phyloP scores from a whole-genome alignment of 306 rosid genomes.

The Fragaria iinumae region DNA sequence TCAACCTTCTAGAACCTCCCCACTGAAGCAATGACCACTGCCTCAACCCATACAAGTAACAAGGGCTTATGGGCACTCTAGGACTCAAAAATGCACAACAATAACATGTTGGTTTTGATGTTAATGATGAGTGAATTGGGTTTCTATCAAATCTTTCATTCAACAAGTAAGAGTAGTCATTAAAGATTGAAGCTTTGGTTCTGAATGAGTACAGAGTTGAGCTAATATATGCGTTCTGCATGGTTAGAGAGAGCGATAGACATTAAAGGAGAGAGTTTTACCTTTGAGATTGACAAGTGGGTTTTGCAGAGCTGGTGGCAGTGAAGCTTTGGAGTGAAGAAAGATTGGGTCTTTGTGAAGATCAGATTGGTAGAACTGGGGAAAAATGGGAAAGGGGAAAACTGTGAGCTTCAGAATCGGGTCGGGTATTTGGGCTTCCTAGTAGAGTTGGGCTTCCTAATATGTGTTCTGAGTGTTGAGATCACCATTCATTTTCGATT shows the following conservation, averaged over 20 bases:
- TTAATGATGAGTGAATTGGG: conserved; percentile 33
- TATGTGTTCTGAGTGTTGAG: too few species aligned
- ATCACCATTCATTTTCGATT: too few species aligned
- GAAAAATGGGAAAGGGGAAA: not conserved
- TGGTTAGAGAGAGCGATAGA: conserved; percentile 18
- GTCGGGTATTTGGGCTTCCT: too few species aligned
- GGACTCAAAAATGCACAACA: conserved; percentile 48
- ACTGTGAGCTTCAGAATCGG: not conserved
- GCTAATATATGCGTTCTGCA: conserved; percentile 58
- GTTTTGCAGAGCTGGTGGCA: conserved; percentile 10
- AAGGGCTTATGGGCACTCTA: conserved; percentile 41
- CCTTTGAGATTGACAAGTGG: conserved; percentile 37
- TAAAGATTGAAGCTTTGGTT: conserved; percentile 48
- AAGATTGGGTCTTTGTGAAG: conserved; percentile 12
- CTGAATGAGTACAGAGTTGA: conserved; percentile 55
- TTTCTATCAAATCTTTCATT: conserved; percentile 54
- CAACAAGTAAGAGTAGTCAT: conserved; percentile 52
- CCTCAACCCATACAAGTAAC: conserved; percentile 63
- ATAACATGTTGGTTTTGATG: conserved; percentile 33
- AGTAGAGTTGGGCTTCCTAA: too few species aligned
- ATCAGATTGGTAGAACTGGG: conserved; percentile 6
- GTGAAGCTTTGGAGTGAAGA: conserved; percentile 28
- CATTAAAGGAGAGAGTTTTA: conserved; percentile 9
- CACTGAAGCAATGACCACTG: conserved; percentile 75
- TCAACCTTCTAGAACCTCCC: conserved; percentile 68